Evolutionary conservation across 805 yeast species (phyloP).

Genomic region (Pichia heedii): DNA sequence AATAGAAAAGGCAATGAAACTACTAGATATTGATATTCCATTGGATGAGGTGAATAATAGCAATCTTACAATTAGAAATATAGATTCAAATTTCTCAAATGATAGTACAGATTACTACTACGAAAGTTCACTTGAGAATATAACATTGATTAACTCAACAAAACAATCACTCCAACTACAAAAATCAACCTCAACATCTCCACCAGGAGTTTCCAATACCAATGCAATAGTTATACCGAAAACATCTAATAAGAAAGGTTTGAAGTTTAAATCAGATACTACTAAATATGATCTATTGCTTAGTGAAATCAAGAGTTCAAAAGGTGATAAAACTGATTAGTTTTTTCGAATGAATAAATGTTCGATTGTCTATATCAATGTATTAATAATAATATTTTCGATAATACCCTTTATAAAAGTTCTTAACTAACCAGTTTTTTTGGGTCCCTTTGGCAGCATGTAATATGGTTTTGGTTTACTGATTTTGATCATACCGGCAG

Average conservation of each 20-base stretch:
- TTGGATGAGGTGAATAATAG: background rate
- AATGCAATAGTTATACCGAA: background rate
- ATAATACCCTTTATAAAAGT: background rate
- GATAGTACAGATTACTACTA: slow-evolving; percentile 5
- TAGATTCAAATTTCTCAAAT: background rate
- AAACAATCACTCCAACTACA: slow-evolving; percentile 2
- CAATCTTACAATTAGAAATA: too few relatives aligned
- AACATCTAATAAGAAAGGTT: background rate
- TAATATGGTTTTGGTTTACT: slow-evolving; percentile 5
- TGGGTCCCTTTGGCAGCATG: background rate
- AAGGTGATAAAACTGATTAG: slow-evolving; percentile 25
- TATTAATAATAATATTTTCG: background rate
- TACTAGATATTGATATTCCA: slow-evolving; percentile 14
- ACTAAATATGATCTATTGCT: slow-evolving; percentile 6
- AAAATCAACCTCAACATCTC: slow-evolving; percentile 1
- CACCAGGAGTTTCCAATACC: background rate
- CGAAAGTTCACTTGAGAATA: background rate
- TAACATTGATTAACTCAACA: background rate
- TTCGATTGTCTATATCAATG: background rate
- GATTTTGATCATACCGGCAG: slow-evolving; percentile 8
- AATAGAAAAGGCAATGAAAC: slow-evolving; percentile 16
- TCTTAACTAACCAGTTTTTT: background rate
- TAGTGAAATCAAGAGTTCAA: slow-evolving; percentile 15
- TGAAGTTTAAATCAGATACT: background rate
- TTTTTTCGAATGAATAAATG: background rate